Evolutionary conservation across 1,284 basidiomycete species (phyloP).

Genomic region (Ganoderma multipileum): DNA sequence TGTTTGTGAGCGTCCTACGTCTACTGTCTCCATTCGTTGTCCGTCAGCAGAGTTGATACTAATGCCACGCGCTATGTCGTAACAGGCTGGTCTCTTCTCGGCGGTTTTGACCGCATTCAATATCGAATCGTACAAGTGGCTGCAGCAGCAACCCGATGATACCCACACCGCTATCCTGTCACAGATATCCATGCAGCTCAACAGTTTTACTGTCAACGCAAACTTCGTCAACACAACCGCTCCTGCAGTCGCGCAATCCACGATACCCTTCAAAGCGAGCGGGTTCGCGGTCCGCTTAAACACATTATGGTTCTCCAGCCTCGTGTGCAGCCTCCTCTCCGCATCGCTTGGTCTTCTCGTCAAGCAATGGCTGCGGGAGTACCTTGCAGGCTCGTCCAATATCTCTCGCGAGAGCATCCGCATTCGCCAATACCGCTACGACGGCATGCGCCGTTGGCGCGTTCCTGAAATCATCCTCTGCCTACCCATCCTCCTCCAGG

Average conservation of each 20-base stretch:
- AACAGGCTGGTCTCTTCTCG: constrained; percentile 31
- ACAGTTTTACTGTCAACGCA: constrained; percentile 21
- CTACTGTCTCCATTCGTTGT: constrained; percentile 6
- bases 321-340: constrained; percentile 24
- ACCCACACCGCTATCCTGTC: constrained; percentile 19
- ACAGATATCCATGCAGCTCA: constrained; percentile 25
- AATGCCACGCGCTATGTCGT: neutral
- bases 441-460: constrained; percentile 23
- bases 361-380: constrained; percentile 30
- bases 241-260: constrained; percentile 1
- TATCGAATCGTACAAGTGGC: constrained; percentile 27
- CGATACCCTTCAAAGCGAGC: constrained; percentile 13
- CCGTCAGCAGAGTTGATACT: neutral
- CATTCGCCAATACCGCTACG: constrained; percentile 28
- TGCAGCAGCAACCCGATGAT: constrained; percentile 27
- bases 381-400: constrained; percentile 25
- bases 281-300: constrained; percentile 24
- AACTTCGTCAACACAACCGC: constrained; percentile 22
- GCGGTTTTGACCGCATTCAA: constrained; percentile 32
- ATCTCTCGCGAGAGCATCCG: constrained; percentile 28
- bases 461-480: constrained; percentile 26
- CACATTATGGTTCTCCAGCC: constrained; percentile 27
- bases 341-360: constrained; percentile 29
- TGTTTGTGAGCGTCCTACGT: constrained; percentile 30
- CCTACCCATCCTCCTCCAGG: constrained; percentile 29